These are phyloP conservation scores for Solanum appendiculatum DNA, from an alignment of 257 asterid genomes.

Conservation along the genomic window DNA sequence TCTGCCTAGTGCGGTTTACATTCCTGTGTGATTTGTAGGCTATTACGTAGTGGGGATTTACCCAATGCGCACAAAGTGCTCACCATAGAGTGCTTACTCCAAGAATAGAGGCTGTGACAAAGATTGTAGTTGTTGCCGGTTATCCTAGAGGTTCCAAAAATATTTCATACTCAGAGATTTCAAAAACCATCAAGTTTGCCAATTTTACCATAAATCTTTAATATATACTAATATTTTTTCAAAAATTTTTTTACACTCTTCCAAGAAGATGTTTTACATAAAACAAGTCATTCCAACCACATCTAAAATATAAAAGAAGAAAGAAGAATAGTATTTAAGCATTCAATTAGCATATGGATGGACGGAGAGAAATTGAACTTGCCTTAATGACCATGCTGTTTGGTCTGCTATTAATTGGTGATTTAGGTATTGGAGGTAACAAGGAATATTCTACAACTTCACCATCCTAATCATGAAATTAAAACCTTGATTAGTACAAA, in stretches of 20 bases:
- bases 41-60: too few species aligned
- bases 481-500: neutral
- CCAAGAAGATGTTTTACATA: neutral
- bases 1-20: too few species aligned
- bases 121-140: too few species aligned
- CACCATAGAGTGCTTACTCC: too few species aligned
- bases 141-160: too few species aligned
- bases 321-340: neutral
- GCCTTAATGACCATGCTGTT: conserved; percentile 77
- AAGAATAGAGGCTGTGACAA: too few species aligned
- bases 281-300: neutral
- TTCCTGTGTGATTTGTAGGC: too few species aligned
- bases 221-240: neutral
- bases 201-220: neutral
- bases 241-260: neutral
- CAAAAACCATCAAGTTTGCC: neutral
- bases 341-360: neutral
- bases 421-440: conserved; percentile 18
- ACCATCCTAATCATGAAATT: conserved; percentile 15
- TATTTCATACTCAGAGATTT: neutral
- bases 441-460: conserved; percentile 32
- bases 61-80: too few species aligned
- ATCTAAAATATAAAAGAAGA: neutral
- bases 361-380: conserved; percentile 4
- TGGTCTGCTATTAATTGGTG: conserved; percentile 48